Percentiles rank a stretch among this genome's conserved stretches.
These are phyloP conservation scores for Entomortierella chlamydospora DNA, from an alignment of 192 early-diverging fungal genomes.

Conservation along the genomic window DNA sequence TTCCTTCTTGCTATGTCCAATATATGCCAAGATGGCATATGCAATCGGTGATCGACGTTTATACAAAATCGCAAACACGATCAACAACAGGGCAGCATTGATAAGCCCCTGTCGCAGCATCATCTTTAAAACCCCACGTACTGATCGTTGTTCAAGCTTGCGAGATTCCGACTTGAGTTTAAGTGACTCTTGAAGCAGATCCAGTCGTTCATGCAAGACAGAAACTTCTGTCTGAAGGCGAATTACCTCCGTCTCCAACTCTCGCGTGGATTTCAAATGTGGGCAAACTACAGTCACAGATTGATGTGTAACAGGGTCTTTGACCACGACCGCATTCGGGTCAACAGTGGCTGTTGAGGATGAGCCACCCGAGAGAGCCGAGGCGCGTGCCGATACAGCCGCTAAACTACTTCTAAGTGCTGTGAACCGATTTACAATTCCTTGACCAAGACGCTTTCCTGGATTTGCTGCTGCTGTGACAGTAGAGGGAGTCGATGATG, in stretches of 20 bases:
- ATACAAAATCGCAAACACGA: conserved; percentile 50
- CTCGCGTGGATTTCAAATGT: conserved; percentile 18
- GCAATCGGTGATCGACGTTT: conserved; percentile 46
- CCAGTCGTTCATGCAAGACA: conserved; percentile 45
- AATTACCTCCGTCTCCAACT: conserved; percentile 31
- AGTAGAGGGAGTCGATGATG: conserved; percentile 10
- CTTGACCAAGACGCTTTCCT: conserved; percentile 35
- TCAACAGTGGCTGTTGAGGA: conserved; percentile 11
- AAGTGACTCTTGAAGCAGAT: conserved; percentile 45
- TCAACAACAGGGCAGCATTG: conserved; percentile 36
- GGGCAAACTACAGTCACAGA: conserved; percentile 35
- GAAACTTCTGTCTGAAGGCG: conserved; percentile 45
- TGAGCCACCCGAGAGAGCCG: conserved; percentile 25
- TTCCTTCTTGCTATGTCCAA: conserved; percentile 33
- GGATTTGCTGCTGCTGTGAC: conserved; percentile 9
- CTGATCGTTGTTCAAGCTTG: conserved; percentile 25
- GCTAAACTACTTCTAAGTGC: conserved; percentile 37
- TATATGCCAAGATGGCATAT: conserved; percentile 45
- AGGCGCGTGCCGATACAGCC: conserved; percentile 36
- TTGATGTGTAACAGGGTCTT: conserved; percentile 31
- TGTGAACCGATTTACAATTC: conserved; percentile 32
- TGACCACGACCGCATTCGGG: conserved; percentile 27
- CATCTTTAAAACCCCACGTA: conserved; percentile 33
- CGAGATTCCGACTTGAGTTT: conserved; percentile 36
- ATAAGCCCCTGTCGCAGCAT: conserved; percentile 45